These are phyloP conservation scores for Myxozyma sirexii DNA, from an alignment of 805 yeast genomes.

Conservation along the genomic window DNA sequence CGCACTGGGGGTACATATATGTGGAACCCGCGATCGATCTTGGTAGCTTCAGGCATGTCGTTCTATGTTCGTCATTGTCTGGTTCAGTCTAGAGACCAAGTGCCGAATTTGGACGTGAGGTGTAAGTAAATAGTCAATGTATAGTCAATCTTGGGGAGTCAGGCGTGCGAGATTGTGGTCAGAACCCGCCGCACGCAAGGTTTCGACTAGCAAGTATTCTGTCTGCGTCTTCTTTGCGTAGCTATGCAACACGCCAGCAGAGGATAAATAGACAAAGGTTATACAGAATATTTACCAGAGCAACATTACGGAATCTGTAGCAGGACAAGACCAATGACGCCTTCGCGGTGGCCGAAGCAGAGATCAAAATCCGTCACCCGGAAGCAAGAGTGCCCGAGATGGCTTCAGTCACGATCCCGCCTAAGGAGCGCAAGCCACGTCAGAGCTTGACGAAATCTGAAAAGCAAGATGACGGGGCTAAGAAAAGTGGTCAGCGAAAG, in stretches of 20 bases:
- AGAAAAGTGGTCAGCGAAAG: not conserved
- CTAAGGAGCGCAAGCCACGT: not conserved
- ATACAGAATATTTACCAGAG: not conserved
- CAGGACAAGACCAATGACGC: not conserved
- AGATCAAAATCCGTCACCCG: not conserved
- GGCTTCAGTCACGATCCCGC: slow-evolving; percentile 1
- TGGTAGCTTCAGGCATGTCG: slow-evolving; percentile 25
- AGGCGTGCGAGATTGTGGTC: no score
- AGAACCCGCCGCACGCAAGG: no score
- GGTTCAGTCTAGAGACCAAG: not conserved
- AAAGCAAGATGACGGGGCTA: not conserved
- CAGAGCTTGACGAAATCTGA: not conserved
- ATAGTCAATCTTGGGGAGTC: no score
- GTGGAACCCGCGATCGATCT: slow-evolving; percentile 29
- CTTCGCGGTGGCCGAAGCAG: not conserved
- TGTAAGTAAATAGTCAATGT: no score
- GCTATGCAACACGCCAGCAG: not conserved
- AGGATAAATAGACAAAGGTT: not conserved
- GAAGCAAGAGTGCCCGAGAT: not conserved
- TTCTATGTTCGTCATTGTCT: not conserved
- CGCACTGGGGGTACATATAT: slow-evolving; percentile 25
- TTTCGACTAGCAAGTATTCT: not conserved
- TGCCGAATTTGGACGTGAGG: no score
- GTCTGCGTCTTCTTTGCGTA: not conserved
- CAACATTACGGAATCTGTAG: not conserved